Base-by-base conservation (phyloP, 1,284 basidiomycete genomes). In the Apiotrichum sp. region DNA sequence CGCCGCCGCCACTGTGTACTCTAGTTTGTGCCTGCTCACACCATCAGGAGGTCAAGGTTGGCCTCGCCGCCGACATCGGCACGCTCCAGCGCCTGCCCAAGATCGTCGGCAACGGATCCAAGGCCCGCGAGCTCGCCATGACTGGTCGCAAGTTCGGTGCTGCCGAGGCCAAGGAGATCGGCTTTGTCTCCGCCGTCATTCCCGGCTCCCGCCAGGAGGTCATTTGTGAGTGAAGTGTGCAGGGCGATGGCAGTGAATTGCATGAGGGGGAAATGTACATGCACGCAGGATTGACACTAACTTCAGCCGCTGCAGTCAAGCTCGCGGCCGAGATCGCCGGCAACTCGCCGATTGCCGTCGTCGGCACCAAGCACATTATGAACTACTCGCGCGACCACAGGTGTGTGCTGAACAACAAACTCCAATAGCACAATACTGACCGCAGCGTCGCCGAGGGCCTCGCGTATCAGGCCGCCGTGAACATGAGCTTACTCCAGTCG, bases 21-120 rank as follows among this genome's bases (percentile, higher is more conserved):
- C 22, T 22, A 22, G 22, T 22, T 22, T 22, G 22, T 22, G 22
- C 22, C 22, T 22, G 22, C 22, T 22, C 22, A 22, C 13, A 48
- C 32, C 31, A 33, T 13, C 68, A 90, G 88, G 92, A 97, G 81
- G 87, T 92, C 7, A 89, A 93, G 67, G 83, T 92, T 6, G 92
- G 89, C 0, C 79, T 96, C 0, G 91, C 92, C 2, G 88, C 93
- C 2, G 93, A 96, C 71, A 86, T 95, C 48, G 93, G 93, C 2
- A 87, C 89, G 0, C 81, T 98, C 13, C 89, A 93, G 36, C 84
- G 87, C 42, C 79, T 95, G 34, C 89, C 89, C 0, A 90, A 91
- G 69, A 81, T 89, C 45, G 82, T 84, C 0, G 89, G 85, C 1
- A 93, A 92, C 75, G 82, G 84, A 38, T 89, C 87, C 6, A 78